Base-by-base conservation (phyloP, 2,329 filamentous ascomycete species). In the Claviceps digitariae region DNA sequence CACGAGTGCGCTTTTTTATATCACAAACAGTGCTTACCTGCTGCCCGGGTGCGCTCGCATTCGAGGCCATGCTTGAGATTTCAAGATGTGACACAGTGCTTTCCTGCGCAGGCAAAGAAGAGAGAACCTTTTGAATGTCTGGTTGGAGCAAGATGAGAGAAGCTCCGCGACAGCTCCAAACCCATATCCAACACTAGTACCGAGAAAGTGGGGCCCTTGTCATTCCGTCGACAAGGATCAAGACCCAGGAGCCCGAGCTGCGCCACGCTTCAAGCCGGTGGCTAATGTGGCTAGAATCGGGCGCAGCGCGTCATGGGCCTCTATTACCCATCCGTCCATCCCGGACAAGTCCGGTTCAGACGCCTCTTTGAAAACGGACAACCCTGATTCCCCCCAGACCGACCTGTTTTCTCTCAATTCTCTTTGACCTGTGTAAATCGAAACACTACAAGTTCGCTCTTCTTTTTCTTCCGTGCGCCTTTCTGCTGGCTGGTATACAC, bases 51-150 rank as follows among this genome's bases (percentile, higher is more conserved):
- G 63, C 59, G 55, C 60, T 63, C 54, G 63, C 55, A 51, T 63
- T 64, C 54, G 63, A 60, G 57, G 66, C 64, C 69, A 71, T 71
- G 53, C 50, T 44, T 13, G 36, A 44, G 38, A 15, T 13, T 31
- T 45, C 21, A 43, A 36, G 27, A 34, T 43, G 34, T 27, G 48
- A 36, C 50, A 34, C 50, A 27, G 27, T 50, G 17, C n/a, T 6
- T 10, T 27, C 10, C 21, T 20, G 25, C 40, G 25, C 20, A 38
- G 12, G 10, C 36, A 25, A 47, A 27, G 17, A 8, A 20, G 23
- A 23, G 8, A 29, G 17, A 12, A 17, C 4, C 43, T 27, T 7
- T 46, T 46, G 13, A 20, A 20, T 41, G 38, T 41, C 34, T 17
- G 34, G 23, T 31, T 47, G 25, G 31, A 17, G 21, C 34, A 51